These are phyloP conservation scores for Botrytis fabae DNA, from an alignment of 2,329 filamentous ascomycete genomes.

Conservation along the genomic window DNA sequence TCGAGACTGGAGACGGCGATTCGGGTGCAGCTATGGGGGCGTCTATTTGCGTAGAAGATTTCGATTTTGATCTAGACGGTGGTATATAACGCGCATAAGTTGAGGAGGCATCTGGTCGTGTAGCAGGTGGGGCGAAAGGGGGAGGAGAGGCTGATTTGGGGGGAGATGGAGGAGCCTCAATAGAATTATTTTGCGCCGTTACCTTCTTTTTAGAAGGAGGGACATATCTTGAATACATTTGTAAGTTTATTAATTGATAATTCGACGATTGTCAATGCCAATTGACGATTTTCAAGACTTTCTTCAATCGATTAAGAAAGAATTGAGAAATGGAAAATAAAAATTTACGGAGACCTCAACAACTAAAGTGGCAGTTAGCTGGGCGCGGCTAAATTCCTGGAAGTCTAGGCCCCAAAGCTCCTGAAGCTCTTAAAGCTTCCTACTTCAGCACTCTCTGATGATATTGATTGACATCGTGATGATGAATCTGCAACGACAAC, in stretches of 20 bases:
- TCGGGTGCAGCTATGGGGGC: not conserved
- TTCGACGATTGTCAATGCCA: not conserved
- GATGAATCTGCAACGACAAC: not conserved
- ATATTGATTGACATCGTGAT: not conserved
- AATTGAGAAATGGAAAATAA: slow-evolving; percentile 20
- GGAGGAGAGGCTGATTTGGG: slow-evolving; percentile 15
- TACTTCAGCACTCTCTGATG: not conserved
- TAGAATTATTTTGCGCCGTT: not conserved
- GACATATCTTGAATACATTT: slow-evolving; percentile 39
- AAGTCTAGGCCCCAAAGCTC: not conserved
- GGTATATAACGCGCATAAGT: slow-evolving; percentile 40
- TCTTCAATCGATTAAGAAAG: not conserved
- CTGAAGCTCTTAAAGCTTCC: not conserved
- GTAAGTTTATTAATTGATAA: slow-evolving; percentile 31
- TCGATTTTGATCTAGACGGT: slow-evolving; percentile 30
- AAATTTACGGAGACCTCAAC: slow-evolving; percentile 22
- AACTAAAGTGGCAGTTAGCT: slow-evolving; percentile 9
- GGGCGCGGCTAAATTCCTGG: not conserved
- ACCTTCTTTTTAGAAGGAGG: slow-evolving; percentile 35
- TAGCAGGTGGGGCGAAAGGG: slow-evolving; percentile 28
- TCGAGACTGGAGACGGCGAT: not conserved
- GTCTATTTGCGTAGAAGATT: not conserved
- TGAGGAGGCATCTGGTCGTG: slow-evolving; percentile 36
- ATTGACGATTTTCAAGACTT: slow-evolving; percentile 1
- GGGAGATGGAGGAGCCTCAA: not conserved